Conservation (phyloP, 2,329 filamentous ascomycete species). For the Venturia oleaginea region DNA sequence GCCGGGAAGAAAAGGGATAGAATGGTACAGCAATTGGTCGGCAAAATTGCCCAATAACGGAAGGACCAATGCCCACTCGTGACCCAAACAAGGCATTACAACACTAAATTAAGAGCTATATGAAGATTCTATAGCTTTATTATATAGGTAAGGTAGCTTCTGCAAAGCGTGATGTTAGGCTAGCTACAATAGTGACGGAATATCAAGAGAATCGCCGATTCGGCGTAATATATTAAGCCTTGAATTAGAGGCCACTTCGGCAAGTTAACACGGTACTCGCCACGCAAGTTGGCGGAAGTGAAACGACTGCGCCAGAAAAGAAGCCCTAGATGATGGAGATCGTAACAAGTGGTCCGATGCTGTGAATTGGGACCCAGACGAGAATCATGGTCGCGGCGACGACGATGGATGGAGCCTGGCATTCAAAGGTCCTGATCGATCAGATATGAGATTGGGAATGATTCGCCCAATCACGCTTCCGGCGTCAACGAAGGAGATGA, state of each 20-base stretch:
- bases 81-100: conserved; percentile 12
- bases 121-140: no score
- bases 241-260: no score
- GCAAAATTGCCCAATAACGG: no score
- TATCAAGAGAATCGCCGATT: no score
- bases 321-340: conserved; percentile 32
- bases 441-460: conserved; percentile 30
- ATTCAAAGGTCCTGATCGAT: conserved; percentile 31
- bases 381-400: conserved; percentile 28
- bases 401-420: conserved; percentile 25
- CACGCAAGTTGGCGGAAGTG: conserved; percentile 25
- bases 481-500: conserved; percentile 34
- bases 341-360: conserved; percentile 26
- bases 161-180: no score
- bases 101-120: no score
- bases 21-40: no score
- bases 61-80: conserved; percentile 8
- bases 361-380: conserved; percentile 29
- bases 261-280: no score
- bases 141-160: no score
- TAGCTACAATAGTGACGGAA: no score
- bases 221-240: no score
- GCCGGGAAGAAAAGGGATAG: no score
- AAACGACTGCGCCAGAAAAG: conserved; percentile 36
- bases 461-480: conserved; percentile 33